Conservation (phyloP, 306 rosid species). For the Ochetophila trinervis region DNA sequence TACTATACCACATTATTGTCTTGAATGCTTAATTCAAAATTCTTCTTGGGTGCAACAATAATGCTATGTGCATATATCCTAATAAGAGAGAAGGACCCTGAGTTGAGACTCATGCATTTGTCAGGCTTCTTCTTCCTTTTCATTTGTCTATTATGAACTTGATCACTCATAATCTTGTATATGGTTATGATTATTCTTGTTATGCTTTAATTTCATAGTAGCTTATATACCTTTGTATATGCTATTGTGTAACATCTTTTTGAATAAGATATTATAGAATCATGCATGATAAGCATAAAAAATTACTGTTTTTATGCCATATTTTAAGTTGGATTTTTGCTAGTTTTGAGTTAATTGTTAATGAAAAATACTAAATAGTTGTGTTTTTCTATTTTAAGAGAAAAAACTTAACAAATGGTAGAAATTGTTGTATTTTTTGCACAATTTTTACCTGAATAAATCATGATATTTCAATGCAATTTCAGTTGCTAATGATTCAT, state of each 20-base stretch:
- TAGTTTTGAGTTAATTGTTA: no score
- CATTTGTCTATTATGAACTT: background rate
- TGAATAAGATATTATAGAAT: constrained; percentile 55
- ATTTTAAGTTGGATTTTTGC: no score
- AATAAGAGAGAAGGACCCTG: constrained; percentile 60
- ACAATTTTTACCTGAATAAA: no score
- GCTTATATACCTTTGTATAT: constrained; percentile 30
- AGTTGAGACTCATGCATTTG: constrained; percentile 63
- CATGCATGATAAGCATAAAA: no score
- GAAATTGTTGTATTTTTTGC: no score
- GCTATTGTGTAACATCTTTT: constrained; percentile 79
- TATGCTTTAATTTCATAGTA: constrained; percentile 6
- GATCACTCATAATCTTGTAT: background rate
- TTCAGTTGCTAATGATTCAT: no score
- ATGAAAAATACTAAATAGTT: no score
- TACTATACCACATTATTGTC: background rate
- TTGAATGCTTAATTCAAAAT: constrained; percentile 8
- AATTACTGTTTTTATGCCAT: no score
- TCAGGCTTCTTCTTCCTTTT: constrained; percentile 40
- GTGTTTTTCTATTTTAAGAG: no score
- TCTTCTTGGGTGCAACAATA: constrained; percentile 52
- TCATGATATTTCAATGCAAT: no score
- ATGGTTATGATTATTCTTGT: constrained; percentile 16
- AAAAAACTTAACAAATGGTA: no score
- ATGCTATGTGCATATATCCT: constrained; percentile 86